phyloP scores from a whole-genome alignment of 148 eudicot species.

The Rhododendron williamsianum region DNA sequence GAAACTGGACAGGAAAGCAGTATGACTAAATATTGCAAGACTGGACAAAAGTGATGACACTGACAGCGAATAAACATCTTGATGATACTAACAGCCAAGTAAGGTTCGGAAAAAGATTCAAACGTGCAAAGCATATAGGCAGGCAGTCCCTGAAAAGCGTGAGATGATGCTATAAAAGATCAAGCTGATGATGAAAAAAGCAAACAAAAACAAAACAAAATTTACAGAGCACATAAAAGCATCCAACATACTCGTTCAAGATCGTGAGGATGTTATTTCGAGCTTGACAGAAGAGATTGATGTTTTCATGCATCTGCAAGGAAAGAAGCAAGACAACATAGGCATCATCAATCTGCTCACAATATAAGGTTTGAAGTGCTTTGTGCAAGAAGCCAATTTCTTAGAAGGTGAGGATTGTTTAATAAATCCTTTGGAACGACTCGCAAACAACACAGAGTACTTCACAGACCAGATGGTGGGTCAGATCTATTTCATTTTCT shows the following conservation, averaged over 20 bases:
- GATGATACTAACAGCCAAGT: background rate
- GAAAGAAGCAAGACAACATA: slow-evolving; percentile 12
- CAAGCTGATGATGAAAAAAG: background rate
- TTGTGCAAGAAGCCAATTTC: background rate
- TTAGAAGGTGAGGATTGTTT: background rate
- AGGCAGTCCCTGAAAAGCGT: background rate
- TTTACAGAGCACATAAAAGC: slow-evolving; percentile 1
- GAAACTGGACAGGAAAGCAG: background rate
- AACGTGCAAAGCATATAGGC: background rate
- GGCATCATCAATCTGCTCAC: background rate
- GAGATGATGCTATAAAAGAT: background rate
- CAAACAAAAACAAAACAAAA: background rate
- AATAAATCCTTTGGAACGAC: background rate
- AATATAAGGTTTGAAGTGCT: background rate
- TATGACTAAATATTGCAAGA: background rate
- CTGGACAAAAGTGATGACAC: background rate
- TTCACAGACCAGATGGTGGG: background rate
- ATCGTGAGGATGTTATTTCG: slow-evolving; percentile 54
- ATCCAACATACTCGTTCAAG: slow-evolving; percentile 63
- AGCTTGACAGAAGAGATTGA: slow-evolving; percentile 66
- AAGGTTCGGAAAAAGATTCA: background rate
- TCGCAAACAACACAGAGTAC: background rate
- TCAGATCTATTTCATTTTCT: background rate
- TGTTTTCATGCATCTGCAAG: slow-evolving; percentile 72
- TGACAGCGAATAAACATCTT: background rate